Conservation (phyloP, 768 basidiomycete species). For the Pisolithus marmoratus region DNA sequence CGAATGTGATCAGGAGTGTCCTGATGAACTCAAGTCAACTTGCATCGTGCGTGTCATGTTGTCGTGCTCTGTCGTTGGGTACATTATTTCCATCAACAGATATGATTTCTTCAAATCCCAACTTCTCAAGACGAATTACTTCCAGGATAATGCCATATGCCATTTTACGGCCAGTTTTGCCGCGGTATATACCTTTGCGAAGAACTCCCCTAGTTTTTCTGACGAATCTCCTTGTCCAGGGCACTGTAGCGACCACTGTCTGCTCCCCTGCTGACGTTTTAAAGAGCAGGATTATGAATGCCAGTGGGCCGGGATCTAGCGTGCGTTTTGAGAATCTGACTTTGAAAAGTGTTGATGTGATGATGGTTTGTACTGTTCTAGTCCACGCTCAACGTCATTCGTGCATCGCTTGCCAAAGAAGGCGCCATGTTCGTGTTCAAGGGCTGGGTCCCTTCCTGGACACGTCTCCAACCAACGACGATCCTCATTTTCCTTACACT, state of each 20-base stretch:
- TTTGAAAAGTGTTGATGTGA: not conserved
- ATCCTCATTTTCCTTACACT: constrained; percentile 83
- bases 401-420: constrained; percentile 60
- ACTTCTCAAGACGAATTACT: constrained; percentile 62
- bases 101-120: constrained; percentile 93
- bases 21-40: constrained; percentile 93
- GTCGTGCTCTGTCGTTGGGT: not conserved
- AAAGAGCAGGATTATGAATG: constrained; percentile 89
- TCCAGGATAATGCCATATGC: constrained; percentile 75
- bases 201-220: not conserved
- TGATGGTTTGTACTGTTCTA: constrained; percentile 14
- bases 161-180: constrained; percentile 87
- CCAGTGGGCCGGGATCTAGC: constrained; percentile 72
- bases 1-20: constrained; percentile 81
- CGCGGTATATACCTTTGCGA: constrained; percentile 47
- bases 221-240: constrained; percentile 34
- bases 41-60: constrained; percentile 59
- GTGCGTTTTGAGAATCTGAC: constrained; percentile 34
- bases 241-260: constrained; percentile 84
- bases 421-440: constrained; percentile 91
- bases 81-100: constrained; percentile 28
- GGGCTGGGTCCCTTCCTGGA: constrained; percentile 88
- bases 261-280: constrained; percentile 87
- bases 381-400: constrained; percentile 71
- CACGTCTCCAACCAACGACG: constrained; percentile 79